Evolutionary conservation across 2,329 filamentous ascomycete genomes (phyloP), one percentile per base, ranked within the genome.

Genomic region (Talaromyces albobiverticillius): DNA sequence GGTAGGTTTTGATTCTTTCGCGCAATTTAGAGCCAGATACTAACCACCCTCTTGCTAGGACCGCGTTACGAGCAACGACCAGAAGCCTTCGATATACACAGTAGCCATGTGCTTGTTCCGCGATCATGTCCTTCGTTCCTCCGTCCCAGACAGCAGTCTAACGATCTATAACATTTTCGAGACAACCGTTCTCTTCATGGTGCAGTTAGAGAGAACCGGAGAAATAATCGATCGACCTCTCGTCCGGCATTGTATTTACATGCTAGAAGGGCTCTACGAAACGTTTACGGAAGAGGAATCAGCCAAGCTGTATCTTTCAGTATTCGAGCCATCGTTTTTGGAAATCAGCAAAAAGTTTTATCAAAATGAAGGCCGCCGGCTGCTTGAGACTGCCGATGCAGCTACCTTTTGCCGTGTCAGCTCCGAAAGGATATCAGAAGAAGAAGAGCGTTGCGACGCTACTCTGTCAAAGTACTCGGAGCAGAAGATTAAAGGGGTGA

Each of bases 241-340:
- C 4, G 84, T 97, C 61, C 88, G 90, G 60, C 87, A 89, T 49
- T 93, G 90, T 67, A 82, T 90, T 2, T 86, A 88, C 62, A 96
- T 99, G 91, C 80, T 99, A 5, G 93, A 95, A 67, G 84, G 84
- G 7, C 79, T 99, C 0, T 95, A 96, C 68, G 88, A 95, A 68
- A 86, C 85, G 0, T 83, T 91, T 54, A 81, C 85, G 3, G 91
- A 96, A 66, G 82, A 83, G 4, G 88, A 95, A 59, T 79, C 83
- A 43, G 83, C 89, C 40, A 94, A 91, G 64, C 78, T 99, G 0
- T 99, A 99, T 66, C 73, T 91, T 26, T 89, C 85, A 0, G 81
- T 82, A 0, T 97, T 99, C 62, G 91, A 99, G 69, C 83, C 84
- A 1, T 81, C 82, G 9, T 96, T 94, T 63, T 72, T 97, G 4